Evolutionary conservation across 345 rosid species (phyloP), one percentile per base, ranked within the genome.

Genomic region (Brassica carinata): DNA sequence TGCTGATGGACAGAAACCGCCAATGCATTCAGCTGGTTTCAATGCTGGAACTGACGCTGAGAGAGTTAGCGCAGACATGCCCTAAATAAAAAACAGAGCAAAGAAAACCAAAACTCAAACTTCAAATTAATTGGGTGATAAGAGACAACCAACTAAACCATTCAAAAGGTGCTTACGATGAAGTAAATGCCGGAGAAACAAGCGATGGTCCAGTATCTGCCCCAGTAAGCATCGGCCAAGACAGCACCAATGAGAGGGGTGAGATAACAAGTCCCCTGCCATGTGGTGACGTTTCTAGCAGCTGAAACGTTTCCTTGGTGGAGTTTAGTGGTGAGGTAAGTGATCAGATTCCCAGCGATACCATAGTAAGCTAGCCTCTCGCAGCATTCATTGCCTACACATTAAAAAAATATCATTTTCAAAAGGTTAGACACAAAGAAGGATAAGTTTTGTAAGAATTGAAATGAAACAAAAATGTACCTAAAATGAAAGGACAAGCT

Each of bases 231-330:
- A 81, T 91, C 89, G 9, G 91, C 92, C 7, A 87, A 65, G 64
- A 91, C 76, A 33, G 94, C 92, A 29, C 90, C 92, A 17, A 88
- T 53, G 34, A 88, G 80, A n/a, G 92, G 91, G 85, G 83, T 87
- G 64, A 84, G 81, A 18, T 87, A 90, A 74, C 92, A 86, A 0
- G 89, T 84, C 2, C 96, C 94, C 1, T 88, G 85, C 92, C 94
- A 88, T 48, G 83, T 89, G 27, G 84, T 83, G 75, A 90, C 94
- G 30, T 85, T 82, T 38, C 82, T 87, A 45, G 86, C 83, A 0
- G 90, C 90, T 23, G 82, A 51, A 19, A 75, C 76, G 43, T 69
- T 78, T 0, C 68, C 31, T 31, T 82, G 72, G 6, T 75, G 79
- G 36, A 78, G 29, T n/a, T 78, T 66, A 14, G 33, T 73, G 7